Percentiles rank a stretch among this genome's conserved stretches.
phyloP scores from a whole-genome alignment of 108 stramenopile species.

The Schizochytrium sp. region DNA sequence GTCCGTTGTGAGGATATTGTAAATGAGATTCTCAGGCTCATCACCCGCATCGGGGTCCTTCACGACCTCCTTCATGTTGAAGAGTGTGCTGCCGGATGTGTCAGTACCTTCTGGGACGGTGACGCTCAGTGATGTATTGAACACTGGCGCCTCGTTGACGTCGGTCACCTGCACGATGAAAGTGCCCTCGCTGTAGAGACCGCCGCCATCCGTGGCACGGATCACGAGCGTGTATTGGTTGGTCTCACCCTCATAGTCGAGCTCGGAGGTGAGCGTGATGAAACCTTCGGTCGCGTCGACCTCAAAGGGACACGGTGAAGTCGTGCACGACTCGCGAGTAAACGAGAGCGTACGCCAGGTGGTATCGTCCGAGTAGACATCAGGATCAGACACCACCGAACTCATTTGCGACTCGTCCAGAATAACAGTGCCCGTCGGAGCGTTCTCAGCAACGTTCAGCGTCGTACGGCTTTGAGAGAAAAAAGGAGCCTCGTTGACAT shows the following conservation, averaged over 20 bases:
- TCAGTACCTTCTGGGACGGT: background rate
- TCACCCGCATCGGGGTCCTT: background rate
- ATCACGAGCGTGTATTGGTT: background rate
- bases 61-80: background rate
- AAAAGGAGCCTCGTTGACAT: background rate
- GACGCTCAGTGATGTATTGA: background rate
- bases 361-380: background rate
- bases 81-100: background rate
- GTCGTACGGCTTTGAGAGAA: background rate
- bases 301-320: background rate
- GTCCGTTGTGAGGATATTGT: background rate
- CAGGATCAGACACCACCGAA: background rate
- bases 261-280: background rate
- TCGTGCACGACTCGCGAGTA: background rate
- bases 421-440: background rate
- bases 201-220: background rate
- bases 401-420: background rate
- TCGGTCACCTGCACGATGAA: background rate
- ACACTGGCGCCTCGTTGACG: background rate
- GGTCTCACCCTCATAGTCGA: background rate
- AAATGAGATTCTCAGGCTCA: background rate
- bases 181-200: background rate
- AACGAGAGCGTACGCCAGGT: background rate
- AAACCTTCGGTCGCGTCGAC: background rate
- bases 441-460: background rate